Evolutionary conservation across 129 eudicot genomes (phyloP), one percentile per base, ranked within the genome.

Genomic region (Saposhnikovia divaricata): DNA sequence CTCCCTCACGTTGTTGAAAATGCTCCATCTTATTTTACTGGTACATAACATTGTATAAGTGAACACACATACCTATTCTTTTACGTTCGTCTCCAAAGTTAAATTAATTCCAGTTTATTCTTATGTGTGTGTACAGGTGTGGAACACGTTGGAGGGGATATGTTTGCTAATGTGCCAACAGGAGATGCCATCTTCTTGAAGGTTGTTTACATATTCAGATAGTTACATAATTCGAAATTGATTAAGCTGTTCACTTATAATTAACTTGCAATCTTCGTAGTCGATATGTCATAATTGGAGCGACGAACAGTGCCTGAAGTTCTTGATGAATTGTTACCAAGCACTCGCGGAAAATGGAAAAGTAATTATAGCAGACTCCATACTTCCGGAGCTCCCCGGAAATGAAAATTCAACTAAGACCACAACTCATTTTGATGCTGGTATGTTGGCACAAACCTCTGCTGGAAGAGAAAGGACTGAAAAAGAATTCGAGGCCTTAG

Each of bases 111-210:
- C 47, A 10, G 47, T 45, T 45, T 45, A 7, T 43, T 7, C 9
- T 1, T 0, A 6, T 55, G 25, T 57, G 12, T 57, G 4, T 57
- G 23, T 71, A 45, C 47, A 91, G 94, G 98, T 43, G 88, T 92
- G 81, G 96, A 90, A 80, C 91, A 90, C 79, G 96, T 88, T 55
- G 96, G 96, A 19, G 97, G 97, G 21, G 68, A 59, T 11, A 59
- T 59, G 68, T 59, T 59, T 59, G 68, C 68, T n/a, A 59, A 34
- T 59, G 68, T 59, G 31, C 68, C 68, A 59, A 59, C 27, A n/a
- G 97, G 93, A 45, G 96, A 92, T 78, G 97, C 97, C 79, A 88
- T 92, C 25, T 88, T 90, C 85, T 87, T 90, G 93, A 90, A 92
- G 97, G 97, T 89, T 59, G 2, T 57, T 12, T 13, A 13, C 19